phyloP scores from a whole-genome alignment of 495 filamentous ascomycete species.

The Aspergillus avenaceus region DNA sequence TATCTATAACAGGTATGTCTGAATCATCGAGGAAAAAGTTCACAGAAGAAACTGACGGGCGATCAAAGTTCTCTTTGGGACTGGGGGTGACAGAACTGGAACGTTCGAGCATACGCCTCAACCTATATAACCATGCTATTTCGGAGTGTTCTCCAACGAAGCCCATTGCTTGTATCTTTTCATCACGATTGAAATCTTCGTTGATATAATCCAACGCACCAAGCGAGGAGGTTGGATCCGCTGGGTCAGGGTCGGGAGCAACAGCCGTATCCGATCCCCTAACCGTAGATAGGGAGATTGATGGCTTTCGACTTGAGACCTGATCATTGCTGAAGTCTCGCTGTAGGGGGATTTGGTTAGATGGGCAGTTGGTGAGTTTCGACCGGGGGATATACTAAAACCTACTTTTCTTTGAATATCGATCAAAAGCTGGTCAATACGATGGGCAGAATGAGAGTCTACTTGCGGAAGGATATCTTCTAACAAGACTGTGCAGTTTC shows the following conservation, averaged over 20 bases:
- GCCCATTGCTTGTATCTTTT: slow-evolving; percentile 47
- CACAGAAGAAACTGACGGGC: slow-evolving; percentile 31
- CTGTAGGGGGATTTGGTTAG: neutral
- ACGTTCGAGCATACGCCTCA: slow-evolving; percentile 36
- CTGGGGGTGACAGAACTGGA: slow-evolving; percentile 7
- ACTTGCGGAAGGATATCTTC: slow-evolving; percentile 33
- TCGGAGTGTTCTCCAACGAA: slow-evolving; percentile 63
- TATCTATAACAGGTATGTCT: slow-evolving; percentile 33
- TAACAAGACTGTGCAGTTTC: slow-evolving; percentile 32
- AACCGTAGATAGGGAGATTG: slow-evolving; percentile 8
- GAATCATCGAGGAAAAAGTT: slow-evolving; percentile 58
- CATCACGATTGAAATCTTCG: slow-evolving; percentile 55
- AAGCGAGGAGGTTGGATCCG: slow-evolving; percentile 41
- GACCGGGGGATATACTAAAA: neutral
- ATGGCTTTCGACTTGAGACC: slow-evolving; percentile 10
- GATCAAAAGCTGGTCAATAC: slow-evolving; percentile 33
- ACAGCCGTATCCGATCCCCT: slow-evolving; percentile 18
- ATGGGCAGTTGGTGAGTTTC: neutral
- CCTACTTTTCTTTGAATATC: too few species aligned
- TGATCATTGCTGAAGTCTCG: slow-evolving; percentile 9
- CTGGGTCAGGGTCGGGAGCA: slow-evolving; percentile 25
- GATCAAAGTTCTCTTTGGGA: slow-evolving; percentile 17
- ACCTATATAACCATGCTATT: slow-evolving; percentile 54
- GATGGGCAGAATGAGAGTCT: slow-evolving; percentile 27
- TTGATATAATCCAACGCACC: slow-evolving; percentile 50